A percentile compares a stretch with the other conserved stretches of the same genome.
These are phyloP conservation scores for Tricholoma flavovirens DNA, from an alignment of 768 basidiomycete species.

Conservation along the genomic window DNA sequence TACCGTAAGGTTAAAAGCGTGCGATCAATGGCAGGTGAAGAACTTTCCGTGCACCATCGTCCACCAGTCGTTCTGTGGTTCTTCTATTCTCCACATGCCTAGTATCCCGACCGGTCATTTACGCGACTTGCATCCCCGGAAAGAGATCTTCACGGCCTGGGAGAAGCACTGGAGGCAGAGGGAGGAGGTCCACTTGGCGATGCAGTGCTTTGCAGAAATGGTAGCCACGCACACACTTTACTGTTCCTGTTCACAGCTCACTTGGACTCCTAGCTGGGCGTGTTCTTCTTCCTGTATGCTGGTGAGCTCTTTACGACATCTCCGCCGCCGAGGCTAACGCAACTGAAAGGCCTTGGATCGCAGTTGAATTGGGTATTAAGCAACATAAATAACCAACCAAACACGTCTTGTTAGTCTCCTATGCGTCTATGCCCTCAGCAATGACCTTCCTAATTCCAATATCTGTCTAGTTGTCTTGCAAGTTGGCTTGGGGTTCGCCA, in stretches of 20 bases:
- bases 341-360: slow-evolving; percentile 47
- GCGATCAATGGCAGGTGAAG: too few species aligned
- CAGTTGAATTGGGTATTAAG: slow-evolving; percentile 46
- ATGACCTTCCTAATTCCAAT: not conserved
- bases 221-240: slow-evolving; percentile 25
- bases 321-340: not conserved
- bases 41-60: too few species aligned
- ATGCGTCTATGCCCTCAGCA: too few species aligned
- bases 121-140: slow-evolving; percentile 19
- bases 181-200: slow-evolving; percentile 38
- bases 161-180: slow-evolving; percentile 35
- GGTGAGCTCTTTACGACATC: slow-evolving; percentile 23
- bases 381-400: slow-evolving; percentile 29
- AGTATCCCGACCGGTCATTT: too few species aligned
- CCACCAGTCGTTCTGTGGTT: too few species aligned
- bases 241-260: not conserved
- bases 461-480: slow-evolving; percentile 42
- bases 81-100: too few species aligned
- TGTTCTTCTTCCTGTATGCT: slow-evolving; percentile 53
- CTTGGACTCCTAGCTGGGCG: slow-evolving; percentile 39
- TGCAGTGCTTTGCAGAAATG: slow-evolving; percentile 58
- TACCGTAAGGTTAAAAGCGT: too few species aligned
- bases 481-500: slow-evolving; percentile 51
- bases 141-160: slow-evolving; percentile 37
- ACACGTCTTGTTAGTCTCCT: slow-evolving; percentile 41